phyloP scores from a whole-genome alignment of 192 early-diverging fungal species.

The Umbelopsis vinacea region DNA sequence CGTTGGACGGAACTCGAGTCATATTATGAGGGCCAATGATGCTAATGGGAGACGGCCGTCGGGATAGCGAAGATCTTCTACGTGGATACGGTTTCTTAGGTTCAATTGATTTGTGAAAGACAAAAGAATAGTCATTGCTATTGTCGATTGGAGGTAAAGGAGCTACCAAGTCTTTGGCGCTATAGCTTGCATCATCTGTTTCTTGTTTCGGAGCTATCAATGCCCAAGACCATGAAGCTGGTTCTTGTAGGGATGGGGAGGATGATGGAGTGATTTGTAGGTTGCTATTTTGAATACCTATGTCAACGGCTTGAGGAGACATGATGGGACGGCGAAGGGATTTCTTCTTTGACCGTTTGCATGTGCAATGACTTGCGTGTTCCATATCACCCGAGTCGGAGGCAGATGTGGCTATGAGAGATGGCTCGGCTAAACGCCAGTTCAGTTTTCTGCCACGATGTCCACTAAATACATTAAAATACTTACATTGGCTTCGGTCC shows the following conservation, averaged over 20 bases:
- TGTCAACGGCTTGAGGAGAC: background rate
- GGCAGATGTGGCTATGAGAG: conserved; percentile 6
- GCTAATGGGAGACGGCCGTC: background rate
- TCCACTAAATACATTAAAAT: background rate
- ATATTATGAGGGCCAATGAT: background rate
- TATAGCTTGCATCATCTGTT: background rate
- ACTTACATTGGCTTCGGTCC: conserved; percentile 14
- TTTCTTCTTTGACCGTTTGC: conserved; percentile 11
- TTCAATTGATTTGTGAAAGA: conserved; percentile 4
- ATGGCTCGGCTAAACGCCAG: conserved; percentile 5
- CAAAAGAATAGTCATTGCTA: conserved; percentile 1
- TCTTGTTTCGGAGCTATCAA: conserved; percentile 19
- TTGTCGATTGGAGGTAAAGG: background rate
- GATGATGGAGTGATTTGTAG: conserved; percentile 1
- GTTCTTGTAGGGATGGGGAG: conserved; percentile 4
- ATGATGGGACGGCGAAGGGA: background rate
- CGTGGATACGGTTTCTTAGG: background rate
- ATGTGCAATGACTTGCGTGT: conserved; percentile 20
- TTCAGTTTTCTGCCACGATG: background rate
- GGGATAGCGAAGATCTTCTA: background rate
- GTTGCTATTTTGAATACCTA: background rate
- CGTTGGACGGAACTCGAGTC: background rate
- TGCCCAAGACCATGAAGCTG: conserved; percentile 8
- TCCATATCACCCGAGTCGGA: background rate
- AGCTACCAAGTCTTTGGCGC: background rate